phyloP scores from a whole-genome alignment of 148 eudicot species.

The Rhododendron vialii region DNA sequence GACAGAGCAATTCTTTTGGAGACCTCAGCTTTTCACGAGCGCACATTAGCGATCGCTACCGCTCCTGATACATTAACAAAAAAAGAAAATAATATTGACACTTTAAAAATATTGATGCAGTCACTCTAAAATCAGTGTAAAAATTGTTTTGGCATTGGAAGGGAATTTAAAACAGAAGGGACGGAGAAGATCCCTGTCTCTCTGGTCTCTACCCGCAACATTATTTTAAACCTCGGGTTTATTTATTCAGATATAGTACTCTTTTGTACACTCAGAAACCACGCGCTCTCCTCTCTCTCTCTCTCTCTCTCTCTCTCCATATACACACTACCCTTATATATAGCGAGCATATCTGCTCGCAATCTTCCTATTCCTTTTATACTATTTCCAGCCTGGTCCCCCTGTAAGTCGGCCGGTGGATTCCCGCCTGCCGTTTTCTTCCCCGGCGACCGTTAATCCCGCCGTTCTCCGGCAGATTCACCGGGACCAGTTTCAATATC shows the following conservation, averaged over 20 bases:
- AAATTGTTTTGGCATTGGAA: no score
- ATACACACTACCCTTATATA: not conserved
- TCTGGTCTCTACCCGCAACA: not conserved
- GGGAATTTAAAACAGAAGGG: not conserved
- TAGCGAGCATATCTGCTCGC: not conserved
- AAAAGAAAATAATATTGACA: no score
- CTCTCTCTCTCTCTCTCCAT: not conserved
- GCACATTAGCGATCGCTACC: no score
- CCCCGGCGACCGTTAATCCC: not conserved
- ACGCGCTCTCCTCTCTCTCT: not conserved
- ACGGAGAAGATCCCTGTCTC: not conserved
- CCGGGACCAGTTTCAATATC: not conserved
- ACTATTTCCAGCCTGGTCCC: not conserved
- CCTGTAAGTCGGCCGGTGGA: not conserved
- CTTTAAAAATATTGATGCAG: no score
- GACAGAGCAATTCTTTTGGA: no score
- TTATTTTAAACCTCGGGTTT: no score
- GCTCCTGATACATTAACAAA: no score
- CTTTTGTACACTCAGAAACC: not conserved
- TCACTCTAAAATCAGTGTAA: no score
- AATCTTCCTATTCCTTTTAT: not conserved
- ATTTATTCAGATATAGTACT: no score
- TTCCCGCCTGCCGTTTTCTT: no score
- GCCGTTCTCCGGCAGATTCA: not conserved
- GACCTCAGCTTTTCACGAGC: no score